Evolutionary conservation across 345 rosid species (phyloP), one percentile per base, ranked within the genome.

Genomic region (Heritiera littoralis): DNA sequence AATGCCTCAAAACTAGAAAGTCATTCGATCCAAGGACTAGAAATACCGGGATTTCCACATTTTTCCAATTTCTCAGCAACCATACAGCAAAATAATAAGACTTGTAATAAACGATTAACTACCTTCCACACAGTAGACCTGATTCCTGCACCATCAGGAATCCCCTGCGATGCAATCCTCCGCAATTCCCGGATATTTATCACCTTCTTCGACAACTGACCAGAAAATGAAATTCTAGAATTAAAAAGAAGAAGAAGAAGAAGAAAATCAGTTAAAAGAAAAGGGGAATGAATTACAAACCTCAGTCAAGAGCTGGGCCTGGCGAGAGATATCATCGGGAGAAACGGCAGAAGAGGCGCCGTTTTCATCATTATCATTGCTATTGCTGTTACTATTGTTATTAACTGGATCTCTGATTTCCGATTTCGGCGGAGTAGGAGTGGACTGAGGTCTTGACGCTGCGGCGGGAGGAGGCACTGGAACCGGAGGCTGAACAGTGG

Each of bases 101-200:
- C 40, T 9, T 23, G 56, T 30, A 54, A 23, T 52, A 63, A 58
- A 7, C 4, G 13, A 54, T 15, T 28, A 58, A 40, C 18, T 13
- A 95, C 99, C 98, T 95, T 95, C 99, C 99, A 95, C 41, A 90
- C 96, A 12, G 89, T 80, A 12, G 99, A 90, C 71, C 98, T 97
- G 80, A 91, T 86, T 48, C 97, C 99, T 48, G 88, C 89, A 80
- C 92, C 90, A 81, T 95, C 98, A 28, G 98, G 96, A 83, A 92
- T 55, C 68, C 99, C 98, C 80, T 92, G 98, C 6, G 94, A 88
- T 2, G 92, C 92, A 69, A 89, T 87, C 82, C 87, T 93, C 87
- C 97, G 90, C 80, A 95, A 76, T 79, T 93, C 98, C 82, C 89
- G 82, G 18, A 92, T 80, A 84, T 93, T 93, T 46, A 95, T 83